phyloP scores from a whole-genome alignment of 2,329 filamentous ascomycete species.

The Penicillium frequentans region DNA sequence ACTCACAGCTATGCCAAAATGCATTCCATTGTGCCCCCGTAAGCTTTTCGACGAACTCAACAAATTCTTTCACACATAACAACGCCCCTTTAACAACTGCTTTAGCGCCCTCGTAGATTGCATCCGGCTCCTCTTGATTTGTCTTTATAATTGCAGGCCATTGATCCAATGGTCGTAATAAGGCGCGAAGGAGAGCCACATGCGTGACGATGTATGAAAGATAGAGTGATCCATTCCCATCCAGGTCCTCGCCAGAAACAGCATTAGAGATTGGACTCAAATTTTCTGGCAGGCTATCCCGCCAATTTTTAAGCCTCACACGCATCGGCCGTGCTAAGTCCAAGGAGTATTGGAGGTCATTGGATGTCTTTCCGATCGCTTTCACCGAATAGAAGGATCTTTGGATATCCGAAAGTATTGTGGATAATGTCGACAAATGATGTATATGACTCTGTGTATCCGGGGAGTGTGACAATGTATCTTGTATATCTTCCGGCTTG shows the following conservation, averaged over 20 bases:
- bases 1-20: slow-evolving; percentile 1
- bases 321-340: not conserved
- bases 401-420: not conserved
- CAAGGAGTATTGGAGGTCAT: not conserved
- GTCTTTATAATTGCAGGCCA: not conserved
- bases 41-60: not conserved
- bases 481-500: not conserved
- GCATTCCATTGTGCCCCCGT: not conserved
- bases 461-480: not conserved
- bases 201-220: slow-evolving; percentile 1
- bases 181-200: not conserved
- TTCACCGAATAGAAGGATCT: not conserved
- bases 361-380: not conserved
- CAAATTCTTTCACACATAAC: not conserved
- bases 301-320: not conserved
- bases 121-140: not conserved
- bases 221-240: not conserved
- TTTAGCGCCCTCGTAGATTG: not conserved
- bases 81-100: not conserved
- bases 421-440: not conserved
- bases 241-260: not conserved
- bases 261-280: not conserved
- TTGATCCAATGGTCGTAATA: not conserved
- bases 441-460: not conserved
- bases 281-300: not conserved